Percentiles rank a stretch among this genome's conserved stretches.
Evolutionary conservation across 495 filamentous ascomycete genomes (phyloP).

Genomic region (Lasiosphaeria hispida): DNA sequence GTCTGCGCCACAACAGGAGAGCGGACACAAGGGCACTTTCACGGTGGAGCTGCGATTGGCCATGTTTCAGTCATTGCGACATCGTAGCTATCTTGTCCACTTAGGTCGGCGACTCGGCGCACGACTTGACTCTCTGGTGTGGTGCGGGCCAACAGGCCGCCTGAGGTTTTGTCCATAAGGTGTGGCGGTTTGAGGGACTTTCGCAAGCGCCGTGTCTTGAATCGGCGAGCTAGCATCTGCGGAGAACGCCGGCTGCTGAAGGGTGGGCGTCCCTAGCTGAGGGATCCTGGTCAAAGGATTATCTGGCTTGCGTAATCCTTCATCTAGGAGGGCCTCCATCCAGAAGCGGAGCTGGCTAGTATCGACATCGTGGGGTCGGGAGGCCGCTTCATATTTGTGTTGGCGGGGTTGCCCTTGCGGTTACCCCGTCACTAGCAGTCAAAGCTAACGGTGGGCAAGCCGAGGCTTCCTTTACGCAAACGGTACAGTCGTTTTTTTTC

Average conservation of each 20-base stretch:
- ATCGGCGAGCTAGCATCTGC: neutral
- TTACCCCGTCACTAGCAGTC: no score
- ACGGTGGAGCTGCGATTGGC: neutral
- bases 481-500: neutral
- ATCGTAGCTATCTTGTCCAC: neutral
- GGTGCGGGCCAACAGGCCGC: neutral
- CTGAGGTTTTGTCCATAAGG: neutral
- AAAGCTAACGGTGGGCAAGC: no score
- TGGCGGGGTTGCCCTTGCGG: no score
- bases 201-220: neutral
- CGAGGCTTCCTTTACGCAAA: no score
- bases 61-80: neutral
- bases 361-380: no score
- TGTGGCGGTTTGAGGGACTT: neutral
- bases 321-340: no score
- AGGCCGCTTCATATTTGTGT: no score
- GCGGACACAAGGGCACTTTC: neutral
- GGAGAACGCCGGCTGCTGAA: neutral
- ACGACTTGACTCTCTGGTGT: neutral
- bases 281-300: no score
- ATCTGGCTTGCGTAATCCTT: no score
- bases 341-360: no score
- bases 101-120: neutral
- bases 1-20: slow-evolving; percentile 1
- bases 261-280: neutral